These are phyloP conservation scores for Phaffomyces opuntiae DNA, from an alignment of 805 yeast species.

Conservation along the genomic window DNA sequence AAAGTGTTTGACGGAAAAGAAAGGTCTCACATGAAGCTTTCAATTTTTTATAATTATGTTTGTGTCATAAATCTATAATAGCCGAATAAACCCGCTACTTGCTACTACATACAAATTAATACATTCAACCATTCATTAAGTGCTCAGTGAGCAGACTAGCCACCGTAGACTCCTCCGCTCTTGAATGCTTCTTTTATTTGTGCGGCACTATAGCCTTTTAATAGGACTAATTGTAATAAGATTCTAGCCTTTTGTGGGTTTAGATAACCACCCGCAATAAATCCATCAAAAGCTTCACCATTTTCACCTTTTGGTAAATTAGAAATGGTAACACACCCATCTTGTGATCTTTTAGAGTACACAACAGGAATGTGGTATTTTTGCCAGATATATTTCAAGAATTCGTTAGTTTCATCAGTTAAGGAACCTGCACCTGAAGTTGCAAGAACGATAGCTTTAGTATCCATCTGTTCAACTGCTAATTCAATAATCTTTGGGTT, in stretches of 20 bases:
- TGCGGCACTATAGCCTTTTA: constrained; percentile 26
- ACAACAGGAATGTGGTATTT: constrained; percentile 44
- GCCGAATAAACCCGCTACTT: background rate
- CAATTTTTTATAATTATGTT: too few species aligned
- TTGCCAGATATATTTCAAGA: constrained; percentile 33
- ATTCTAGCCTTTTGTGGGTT: constrained; percentile 62
- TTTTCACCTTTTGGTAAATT: constrained; percentile 23
- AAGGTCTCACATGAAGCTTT: too few species aligned
- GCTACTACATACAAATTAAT: too few species aligned
- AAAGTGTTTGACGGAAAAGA: too few species aligned
- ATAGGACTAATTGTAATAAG: constrained; percentile 46
- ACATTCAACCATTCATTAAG: too few species aligned
- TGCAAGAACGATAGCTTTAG: constrained; percentile 55
- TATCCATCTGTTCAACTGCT: constrained; percentile 36
- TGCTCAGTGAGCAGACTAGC: constrained; percentile 9
- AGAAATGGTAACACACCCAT: constrained; percentile 56
- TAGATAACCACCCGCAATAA: constrained; percentile 57
- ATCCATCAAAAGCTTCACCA: constrained; percentile 28
- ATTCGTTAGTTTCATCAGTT: constrained; percentile 41
- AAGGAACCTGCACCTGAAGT: constrained; percentile 70
- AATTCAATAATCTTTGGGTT: constrained; percentile 40
- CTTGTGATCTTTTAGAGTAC: constrained; percentile 61
- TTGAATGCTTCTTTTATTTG: constrained; percentile 33
- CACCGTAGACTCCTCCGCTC: constrained; percentile 35
- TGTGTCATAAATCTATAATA: background rate